Conservation (phyloP, 2,329 filamentous ascomycete genomes). For the Botryosphaeria agaves region DNA sequence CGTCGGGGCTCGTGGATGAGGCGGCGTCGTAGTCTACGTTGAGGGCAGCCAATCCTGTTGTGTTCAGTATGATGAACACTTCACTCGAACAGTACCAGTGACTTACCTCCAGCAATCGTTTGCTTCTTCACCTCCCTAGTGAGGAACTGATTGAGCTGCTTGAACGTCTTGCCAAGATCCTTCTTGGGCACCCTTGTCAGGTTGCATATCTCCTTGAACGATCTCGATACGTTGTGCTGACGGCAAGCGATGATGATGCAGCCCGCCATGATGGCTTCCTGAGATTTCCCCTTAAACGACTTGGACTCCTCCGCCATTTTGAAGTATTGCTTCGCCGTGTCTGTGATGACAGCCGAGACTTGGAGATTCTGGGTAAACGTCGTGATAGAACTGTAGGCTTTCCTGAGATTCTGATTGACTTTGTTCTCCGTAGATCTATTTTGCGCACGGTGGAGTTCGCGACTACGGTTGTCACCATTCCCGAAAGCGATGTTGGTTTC, state of each 20-base stretch:
- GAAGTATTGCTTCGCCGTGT: slow-evolving; percentile 87
- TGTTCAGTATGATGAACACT: too few species aligned
- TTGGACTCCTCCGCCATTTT: slow-evolving; percentile 88
- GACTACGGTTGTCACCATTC: slow-evolving; percentile 51
- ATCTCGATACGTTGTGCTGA: slow-evolving; percentile 70
- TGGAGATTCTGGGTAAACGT: slow-evolving; percentile 72
- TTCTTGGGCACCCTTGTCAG: slow-evolving; percentile 92
- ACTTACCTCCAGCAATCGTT: slow-evolving; percentile 32
- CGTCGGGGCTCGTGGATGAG: slow-evolving; percentile 13
- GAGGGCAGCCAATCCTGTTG: too few species aligned
- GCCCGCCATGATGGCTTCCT: slow-evolving; percentile 84
- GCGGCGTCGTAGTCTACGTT: slow-evolving; percentile 6
- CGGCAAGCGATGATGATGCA: slow-evolving; percentile 97
- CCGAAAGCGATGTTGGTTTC: slow-evolving; percentile 77
- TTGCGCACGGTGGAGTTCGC: slow-evolving; percentile 68
- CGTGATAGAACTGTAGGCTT: slow-evolving; percentile 77
- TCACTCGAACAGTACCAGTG: neutral
- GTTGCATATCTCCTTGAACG: slow-evolving; percentile 86
- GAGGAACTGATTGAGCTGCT: slow-evolving; percentile 77
- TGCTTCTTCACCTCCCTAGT: slow-evolving; percentile 50
- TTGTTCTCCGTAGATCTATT: slow-evolving; percentile 71
- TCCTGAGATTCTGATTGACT: slow-evolving; percentile 60
- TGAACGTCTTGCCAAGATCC: slow-evolving; percentile 93
- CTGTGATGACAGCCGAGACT: slow-evolving; percentile 63
- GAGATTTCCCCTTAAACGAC: slow-evolving; percentile 86